These are phyloP conservation scores for Solanum hybrid DNA, from an alignment of 305 asterid species.

Conservation along the genomic window DNA sequence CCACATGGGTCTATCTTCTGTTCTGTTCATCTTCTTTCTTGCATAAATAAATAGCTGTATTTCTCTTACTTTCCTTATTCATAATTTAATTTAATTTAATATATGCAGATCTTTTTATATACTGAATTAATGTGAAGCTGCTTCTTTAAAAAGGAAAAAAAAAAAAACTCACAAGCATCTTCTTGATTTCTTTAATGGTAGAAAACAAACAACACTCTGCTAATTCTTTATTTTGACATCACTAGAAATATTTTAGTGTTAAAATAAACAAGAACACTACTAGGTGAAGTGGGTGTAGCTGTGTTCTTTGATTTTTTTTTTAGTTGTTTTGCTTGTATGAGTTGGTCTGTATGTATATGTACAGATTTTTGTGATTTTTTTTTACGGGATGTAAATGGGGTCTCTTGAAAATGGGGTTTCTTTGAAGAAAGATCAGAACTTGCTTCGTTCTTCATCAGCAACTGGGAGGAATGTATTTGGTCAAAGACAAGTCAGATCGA, in stretches of 20 bases:
- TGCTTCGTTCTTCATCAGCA: slow-evolving; percentile 36
- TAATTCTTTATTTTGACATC: neutral
- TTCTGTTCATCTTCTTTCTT: neutral
- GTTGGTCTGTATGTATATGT: neutral
- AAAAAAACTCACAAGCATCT: slow-evolving; percentile 13
- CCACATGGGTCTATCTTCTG: slow-evolving; percentile 1
- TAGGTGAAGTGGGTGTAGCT: neutral
- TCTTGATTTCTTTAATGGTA: slow-evolving; percentile 17
- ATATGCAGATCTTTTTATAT: neutral
- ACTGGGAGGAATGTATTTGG: slow-evolving; percentile 15
- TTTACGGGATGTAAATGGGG: slow-evolving; percentile 81
- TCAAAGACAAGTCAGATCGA: slow-evolving; percentile 73
- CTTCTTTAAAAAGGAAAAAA: neutral
- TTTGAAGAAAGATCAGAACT: slow-evolving; percentile 54
- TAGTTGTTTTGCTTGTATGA: neutral
- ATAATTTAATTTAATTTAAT: neutral
- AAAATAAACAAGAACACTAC: neutral
- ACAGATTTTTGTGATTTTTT: neutral
- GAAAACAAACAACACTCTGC: slow-evolving; percentile 4
- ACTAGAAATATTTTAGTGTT: neutral
- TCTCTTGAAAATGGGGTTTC: slow-evolving; percentile 66
- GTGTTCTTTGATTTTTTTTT: neutral
- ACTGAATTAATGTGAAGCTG: neutral
- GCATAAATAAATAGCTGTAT: neutral
- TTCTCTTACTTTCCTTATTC: slow-evolving; percentile 16